Conservation (phyloP, 139 green algal species). For the Nannochloris sp. region DNA sequence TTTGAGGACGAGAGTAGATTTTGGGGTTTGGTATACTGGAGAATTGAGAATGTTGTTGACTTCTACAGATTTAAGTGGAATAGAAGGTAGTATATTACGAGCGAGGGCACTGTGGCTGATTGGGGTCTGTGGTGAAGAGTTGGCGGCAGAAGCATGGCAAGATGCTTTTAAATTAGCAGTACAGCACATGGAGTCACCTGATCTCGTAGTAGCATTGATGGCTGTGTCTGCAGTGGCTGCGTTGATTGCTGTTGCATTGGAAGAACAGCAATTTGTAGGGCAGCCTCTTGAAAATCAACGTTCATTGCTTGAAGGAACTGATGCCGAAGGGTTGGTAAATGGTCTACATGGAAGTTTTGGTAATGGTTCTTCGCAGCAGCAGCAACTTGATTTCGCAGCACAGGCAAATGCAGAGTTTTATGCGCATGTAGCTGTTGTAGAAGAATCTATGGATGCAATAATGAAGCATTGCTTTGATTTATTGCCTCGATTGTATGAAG, state of each 20-base stretch:
- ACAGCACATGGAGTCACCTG: slow-evolving; percentile 34
- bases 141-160: slow-evolving; percentile 37
- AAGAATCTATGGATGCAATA: slow-evolving; percentile 17
- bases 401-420: slow-evolving; percentile 1
- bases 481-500: slow-evolving; percentile 50
- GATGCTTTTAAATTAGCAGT: slow-evolving; percentile 42
- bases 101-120: slow-evolving; percentile 69
- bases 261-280: slow-evolving; percentile 48
- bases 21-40: slow-evolving; percentile 50
- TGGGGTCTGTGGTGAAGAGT: slow-evolving; percentile 56
- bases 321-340: neutral
- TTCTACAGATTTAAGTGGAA: slow-evolving; percentile 11
- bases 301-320: slow-evolving; percentile 14
- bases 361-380: neutral
- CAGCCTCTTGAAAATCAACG: slow-evolving; percentile 1
- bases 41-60: slow-evolving; percentile 51
- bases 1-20: slow-evolving; percentile 48
- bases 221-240: slow-evolving; percentile 44
- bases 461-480: slow-evolving; percentile 46
- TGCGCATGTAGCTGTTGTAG: slow-evolving; percentile 27
- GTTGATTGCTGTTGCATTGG: slow-evolving; percentile 42
- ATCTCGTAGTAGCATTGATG: slow-evolving; percentile 60
- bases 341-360: neutral
- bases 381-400: neutral
- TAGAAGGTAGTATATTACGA: slow-evolving; percentile 33